Evolutionary conservation across 441 rosid species (phyloP), one percentile per base, ranked within the genome.

Genomic region (Jatropha podagrica): DNA sequence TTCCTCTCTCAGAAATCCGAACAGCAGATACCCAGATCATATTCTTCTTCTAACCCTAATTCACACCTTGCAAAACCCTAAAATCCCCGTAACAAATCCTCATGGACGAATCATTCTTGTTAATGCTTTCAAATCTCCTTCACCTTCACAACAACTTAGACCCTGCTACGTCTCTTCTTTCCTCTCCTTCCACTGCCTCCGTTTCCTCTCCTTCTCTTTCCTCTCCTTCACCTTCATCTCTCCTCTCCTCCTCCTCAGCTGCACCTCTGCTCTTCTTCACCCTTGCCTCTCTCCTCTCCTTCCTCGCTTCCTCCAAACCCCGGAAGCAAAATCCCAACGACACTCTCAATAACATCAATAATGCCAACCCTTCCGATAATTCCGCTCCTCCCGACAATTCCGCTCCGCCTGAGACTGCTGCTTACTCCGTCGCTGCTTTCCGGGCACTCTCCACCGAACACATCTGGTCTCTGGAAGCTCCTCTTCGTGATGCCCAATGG

Each of bases 401-500:
- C 17, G 81, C 92, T 20, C 77, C 87, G 55, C 79, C 86, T 6
- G 81, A 74, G 0, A 74, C 26, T 69, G 84, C 90, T 20, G 85
- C 91, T 27, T 90, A 84, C 83, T 90, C 95, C 74, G 89, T 95
- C 79, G 60, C 97, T 2, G 90, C 97, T 56, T 95, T 93, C 87
- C 93, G 92, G 20, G 92, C 98, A 51, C 92, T 95, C 79, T 85
- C 96, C 67, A 87, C 90, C 56, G 99, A 93, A 63, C 97, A 89
- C 86, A 89, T 91, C 84, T 93, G 96, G 96, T 82, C 92, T 4
- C 76, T 90, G 23, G 97, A 91, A 69, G 78, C 92, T 56, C 97
- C 91, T 42, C 83, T 85, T 62, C 93, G 98, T 12, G 98, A 93
- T 66, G 92, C 97, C 23, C 95, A 87, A 18, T 93, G 99, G 98